Evolutionary conservation across 495 filamentous ascomycete species (phyloP), one percentile per base, ranked within the genome.

Genomic region (Penicillium arizonense): DNA sequence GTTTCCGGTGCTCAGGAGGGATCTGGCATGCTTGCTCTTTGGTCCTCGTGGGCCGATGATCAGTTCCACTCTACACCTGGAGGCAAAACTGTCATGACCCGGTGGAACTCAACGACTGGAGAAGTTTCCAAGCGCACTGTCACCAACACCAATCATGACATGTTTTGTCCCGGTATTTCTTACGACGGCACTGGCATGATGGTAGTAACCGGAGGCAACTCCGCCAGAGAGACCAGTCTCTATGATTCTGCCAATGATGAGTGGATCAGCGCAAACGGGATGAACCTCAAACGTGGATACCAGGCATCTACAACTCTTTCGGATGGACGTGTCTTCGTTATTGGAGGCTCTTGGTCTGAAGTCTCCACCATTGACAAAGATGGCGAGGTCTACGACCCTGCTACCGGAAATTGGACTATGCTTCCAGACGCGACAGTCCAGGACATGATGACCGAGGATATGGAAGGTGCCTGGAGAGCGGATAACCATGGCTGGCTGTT

Each of bases 161-260:
- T 87, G 80, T 87, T 86, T 57, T 86, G 83, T 59, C 82, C 83
- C 5, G 82, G 83, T 1, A 79, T 81, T 24, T 78, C 77, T 3
- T 55, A 78, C 9, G 76, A 80, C 52, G 57, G 66, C 20, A 65
- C 73, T 16, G 83, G 83, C 13, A 68, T 63, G n/a, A 67, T 82
- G 16, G 52, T 83, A 20, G 75, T 85, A 18, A 78, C 75, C 4
- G 83, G 83, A 2, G 82, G 82, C 5, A 61, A 65, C 35, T 70
- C 70, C 47, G 64, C 71, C 11, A 47, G 53, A 0, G 67, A 71
- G 33, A 78, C 74, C 9, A 81, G 77, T 52, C 70, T 82, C 40
- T 83, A 76, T 58, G 57, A 77, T 38, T 53, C 50, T 20, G 28
- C 8, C 13, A 18, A 14, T 6, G 47, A 56, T 38, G 13, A 21